A percentile compares a stretch with the other conserved stretches of the same genome.
These are phyloP conservation scores for Tetrahymena borealis DNA, from an alignment of 73 alveolate genomes.

Conservation along the genomic window DNA sequence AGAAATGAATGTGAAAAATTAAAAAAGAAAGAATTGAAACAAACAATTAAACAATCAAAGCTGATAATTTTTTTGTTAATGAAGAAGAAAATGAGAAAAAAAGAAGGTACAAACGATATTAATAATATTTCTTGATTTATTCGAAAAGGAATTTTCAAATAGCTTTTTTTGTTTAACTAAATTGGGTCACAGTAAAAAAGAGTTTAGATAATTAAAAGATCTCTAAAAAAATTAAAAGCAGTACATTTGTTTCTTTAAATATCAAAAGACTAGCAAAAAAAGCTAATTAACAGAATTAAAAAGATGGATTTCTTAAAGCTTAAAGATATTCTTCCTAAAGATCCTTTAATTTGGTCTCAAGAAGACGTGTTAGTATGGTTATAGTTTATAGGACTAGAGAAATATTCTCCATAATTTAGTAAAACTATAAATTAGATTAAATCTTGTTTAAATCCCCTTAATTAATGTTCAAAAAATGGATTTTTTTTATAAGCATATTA, in stretches of 20 bases:
- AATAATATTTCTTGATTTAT: too few species aligned
- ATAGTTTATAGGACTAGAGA: background rate
- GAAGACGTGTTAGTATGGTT: background rate
- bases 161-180: background rate
- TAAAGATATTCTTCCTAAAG: background rate
- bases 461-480: background rate
- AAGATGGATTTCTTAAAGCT: background rate
- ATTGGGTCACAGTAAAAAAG: background rate
- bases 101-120: too few species aligned
- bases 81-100: background rate
- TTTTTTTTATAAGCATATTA: background rate
- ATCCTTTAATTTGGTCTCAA: background rate
- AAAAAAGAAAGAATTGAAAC: too few species aligned
- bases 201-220: background rate
- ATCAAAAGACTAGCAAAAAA: background rate
- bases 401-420: background rate
- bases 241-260: background rate
- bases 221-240: background rate
- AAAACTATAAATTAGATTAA: too few species aligned
- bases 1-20: too few species aligned
- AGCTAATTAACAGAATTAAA: background rate
- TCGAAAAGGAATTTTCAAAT: background rate
- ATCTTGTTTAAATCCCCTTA: background rate
- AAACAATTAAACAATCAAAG: too few species aligned
- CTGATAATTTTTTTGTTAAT: too few species aligned